These are phyloP conservation scores for Fusarium marasasianum DNA, from an alignment of 2,329 filamentous ascomycete genomes.

Conservation along the genomic window DNA sequence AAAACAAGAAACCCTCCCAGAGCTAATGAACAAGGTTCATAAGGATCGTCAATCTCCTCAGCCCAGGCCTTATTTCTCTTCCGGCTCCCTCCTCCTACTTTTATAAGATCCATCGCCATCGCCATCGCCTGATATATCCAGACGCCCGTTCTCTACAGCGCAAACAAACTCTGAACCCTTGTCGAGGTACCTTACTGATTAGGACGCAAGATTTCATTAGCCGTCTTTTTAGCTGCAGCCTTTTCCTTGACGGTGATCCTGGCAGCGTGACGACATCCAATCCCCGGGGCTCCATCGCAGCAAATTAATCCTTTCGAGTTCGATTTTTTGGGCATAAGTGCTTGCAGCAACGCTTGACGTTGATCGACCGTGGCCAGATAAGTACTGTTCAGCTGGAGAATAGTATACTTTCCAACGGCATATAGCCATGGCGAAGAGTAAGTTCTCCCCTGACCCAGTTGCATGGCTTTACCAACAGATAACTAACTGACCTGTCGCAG, in stretches of 20 bases:
- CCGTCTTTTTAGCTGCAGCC: conserved; percentile 24
- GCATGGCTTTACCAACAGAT: not conserved
- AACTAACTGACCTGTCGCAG: conserved; percentile 42
- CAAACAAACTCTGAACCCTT: not conserved
- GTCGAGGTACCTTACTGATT: not conserved
- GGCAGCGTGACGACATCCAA: conserved; percentile 33
- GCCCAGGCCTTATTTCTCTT: not conserved
- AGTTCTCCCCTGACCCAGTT: not conserved
- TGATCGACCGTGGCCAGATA: not conserved
- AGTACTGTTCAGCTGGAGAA: not conserved
- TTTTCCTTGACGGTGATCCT: conserved; percentile 23
- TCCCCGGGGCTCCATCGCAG: not conserved
- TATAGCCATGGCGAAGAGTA: conserved; percentile 40
- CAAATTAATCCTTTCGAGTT: conserved; percentile 16
- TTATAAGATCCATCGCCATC: not conserved
- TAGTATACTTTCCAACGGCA: not conserved
- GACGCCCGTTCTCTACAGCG: not conserved
- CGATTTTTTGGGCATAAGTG: not conserved
- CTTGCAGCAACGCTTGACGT: conserved; percentile 1
- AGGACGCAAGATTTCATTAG: conserved; percentile 24
- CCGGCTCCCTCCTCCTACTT: not conserved
- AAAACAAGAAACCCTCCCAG: conserved; percentile 30
- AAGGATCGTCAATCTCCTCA: conserved; percentile 27
- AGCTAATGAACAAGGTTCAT: conserved; percentile 18
- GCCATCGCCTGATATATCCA: not conserved